These are phyloP conservation scores for Xerocomellus chrysenteron DNA, from an alignment of 768 basidiomycete genomes.

Conservation along the genomic window DNA sequence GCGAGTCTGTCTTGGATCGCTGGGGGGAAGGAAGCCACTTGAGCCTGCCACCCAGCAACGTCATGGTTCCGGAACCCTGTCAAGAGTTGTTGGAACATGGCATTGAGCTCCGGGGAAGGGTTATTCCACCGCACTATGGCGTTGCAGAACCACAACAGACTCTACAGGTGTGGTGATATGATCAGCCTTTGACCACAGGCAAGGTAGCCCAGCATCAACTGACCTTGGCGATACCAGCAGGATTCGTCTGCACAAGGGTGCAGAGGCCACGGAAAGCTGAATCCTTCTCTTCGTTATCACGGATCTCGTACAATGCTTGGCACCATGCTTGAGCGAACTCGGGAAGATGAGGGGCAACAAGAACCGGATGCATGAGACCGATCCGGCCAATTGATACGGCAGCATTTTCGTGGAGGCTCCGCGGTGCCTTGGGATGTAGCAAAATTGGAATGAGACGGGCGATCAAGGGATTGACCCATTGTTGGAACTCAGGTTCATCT, in stretches of 20 bases:
- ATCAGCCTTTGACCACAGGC: slow-evolving; percentile 4
- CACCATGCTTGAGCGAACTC: slow-evolving; percentile 97
- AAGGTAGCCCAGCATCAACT: slow-evolving; percentile 23
- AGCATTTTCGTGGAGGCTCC: slow-evolving; percentile 95
- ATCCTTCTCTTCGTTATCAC: slow-evolving; percentile 99
- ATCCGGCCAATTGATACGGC: slow-evolving; percentile 97
- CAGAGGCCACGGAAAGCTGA: slow-evolving; percentile 98
- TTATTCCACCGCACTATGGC: slow-evolving; percentile 94
- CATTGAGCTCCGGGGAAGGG: slow-evolving; percentile 87
- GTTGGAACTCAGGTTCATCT: slow-evolving; percentile 87
- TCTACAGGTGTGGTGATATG: slow-evolving; percentile 44
- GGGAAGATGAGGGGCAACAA: slow-evolving; percentile 85
- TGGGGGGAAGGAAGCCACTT: slow-evolving; percentile 81
- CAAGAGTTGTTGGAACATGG: slow-evolving; percentile 90
- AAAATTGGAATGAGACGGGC: slow-evolving; percentile 90
- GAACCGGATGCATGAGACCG: slow-evolving; percentile 84
- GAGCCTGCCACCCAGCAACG: slow-evolving; percentile 80
- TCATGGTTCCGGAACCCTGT: slow-evolving; percentile 89
- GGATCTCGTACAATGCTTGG: slow-evolving; percentile 94
- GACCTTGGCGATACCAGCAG: slow-evolving; percentile 90
- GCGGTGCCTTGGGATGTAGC: slow-evolving; percentile 87
- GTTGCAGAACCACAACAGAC: slow-evolving; percentile 96
- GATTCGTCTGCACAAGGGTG: slow-evolving; percentile 92
- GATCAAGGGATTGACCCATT: slow-evolving; percentile 87
- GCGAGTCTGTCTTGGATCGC: slow-evolving; percentile 85